Conservation (phyloP, 345 rosid genomes). For the Camelina sativa region DNA sequence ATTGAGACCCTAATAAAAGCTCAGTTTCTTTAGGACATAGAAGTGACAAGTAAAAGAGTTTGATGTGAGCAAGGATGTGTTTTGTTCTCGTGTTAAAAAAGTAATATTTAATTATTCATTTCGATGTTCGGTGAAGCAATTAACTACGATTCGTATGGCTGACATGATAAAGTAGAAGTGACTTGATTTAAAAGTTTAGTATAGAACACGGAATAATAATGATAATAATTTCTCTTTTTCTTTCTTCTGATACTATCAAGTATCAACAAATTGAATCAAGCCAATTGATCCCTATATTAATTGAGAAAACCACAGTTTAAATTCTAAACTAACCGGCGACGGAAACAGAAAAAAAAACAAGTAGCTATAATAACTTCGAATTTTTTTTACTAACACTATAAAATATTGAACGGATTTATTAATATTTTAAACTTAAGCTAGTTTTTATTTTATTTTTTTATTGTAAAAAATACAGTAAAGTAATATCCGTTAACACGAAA, state of each 20-base stretch:
- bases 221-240: background rate
- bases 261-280: background rate
- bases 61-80: constrained; percentile 36
- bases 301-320: no score
- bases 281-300: background rate
- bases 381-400: no score
- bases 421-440: no score
- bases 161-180: constrained; percentile 32
- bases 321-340: no score
- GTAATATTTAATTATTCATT: background rate
- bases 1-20: constrained; percentile 23
- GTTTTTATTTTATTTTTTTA: no score
- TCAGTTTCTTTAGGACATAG: constrained; percentile 25
- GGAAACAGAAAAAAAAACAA: no score
- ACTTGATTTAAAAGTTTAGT: constrained; percentile 41
- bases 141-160: constrained; percentile 7
- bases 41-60: constrained; percentile 30
- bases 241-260: background rate
- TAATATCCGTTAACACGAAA: no score
- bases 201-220: constrained; percentile 27
- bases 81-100: background rate
- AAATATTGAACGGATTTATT: no score
- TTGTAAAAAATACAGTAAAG: no score
- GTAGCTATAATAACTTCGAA: no score
- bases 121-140: constrained; percentile 36